These are phyloP conservation scores for Calonectria naviculata DNA, from an alignment of 2,329 filamentous ascomycete species.

Conservation along the genomic window DNA sequence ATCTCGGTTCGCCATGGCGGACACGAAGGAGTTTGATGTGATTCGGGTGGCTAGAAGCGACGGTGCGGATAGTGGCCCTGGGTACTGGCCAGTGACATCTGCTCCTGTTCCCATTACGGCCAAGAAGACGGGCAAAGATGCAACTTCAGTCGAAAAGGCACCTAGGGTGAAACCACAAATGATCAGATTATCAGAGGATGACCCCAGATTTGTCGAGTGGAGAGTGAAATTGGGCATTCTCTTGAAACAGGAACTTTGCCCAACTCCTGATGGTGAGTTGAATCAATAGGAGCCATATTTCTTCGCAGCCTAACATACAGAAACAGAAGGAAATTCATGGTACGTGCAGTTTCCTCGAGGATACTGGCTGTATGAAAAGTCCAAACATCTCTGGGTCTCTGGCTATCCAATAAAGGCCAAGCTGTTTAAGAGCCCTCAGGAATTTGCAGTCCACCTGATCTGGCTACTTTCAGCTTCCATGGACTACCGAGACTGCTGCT, in stretches of 20 bases:
- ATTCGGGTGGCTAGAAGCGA: constrained; percentile 58
- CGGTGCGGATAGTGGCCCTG: constrained; percentile 56
- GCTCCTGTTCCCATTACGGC: constrained; percentile 40
- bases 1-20: constrained; percentile 38
- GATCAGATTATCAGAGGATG: constrained; percentile 54
- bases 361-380: constrained; percentile 60
- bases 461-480: constrained; percentile 62
- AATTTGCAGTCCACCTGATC: constrained; percentile 63
- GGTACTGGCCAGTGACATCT: constrained; percentile 54
- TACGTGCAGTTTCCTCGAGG: constrained; percentile 57
- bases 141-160: constrained; percentile 44
- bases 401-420: constrained; percentile 61
- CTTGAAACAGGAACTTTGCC: constrained; percentile 57
- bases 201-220: constrained; percentile 58
- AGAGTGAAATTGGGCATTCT: constrained; percentile 57
- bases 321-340: constrained; percentile 55
- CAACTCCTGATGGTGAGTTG: constrained; percentile 51
- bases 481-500: constrained; percentile 62
- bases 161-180: constrained; percentile 56
- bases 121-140: constrained; percentile 52
- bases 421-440: constrained; percentile 63
- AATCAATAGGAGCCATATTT: neutral
- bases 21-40: constrained; percentile 54
- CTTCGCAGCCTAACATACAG: constrained; percentile 21
- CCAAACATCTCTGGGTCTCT: constrained; percentile 61